These are phyloP conservation scores for Hypoxylon perforatum DNA, from an alignment of 495 filamentous ascomycete genomes.

Conservation along the genomic window DNA sequence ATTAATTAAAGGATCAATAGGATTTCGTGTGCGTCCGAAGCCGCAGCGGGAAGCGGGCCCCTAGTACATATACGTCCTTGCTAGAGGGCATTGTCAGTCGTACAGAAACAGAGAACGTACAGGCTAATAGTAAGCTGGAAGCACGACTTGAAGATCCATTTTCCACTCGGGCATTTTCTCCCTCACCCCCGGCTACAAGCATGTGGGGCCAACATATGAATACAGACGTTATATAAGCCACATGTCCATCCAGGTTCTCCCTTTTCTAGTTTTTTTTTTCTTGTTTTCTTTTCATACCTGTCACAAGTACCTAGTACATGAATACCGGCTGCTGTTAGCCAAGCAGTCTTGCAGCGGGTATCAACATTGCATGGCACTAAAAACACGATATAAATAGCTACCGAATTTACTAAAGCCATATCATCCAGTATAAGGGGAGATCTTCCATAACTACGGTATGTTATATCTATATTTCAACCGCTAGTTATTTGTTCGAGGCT, in stretches of 20 bases:
- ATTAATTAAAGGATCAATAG: conserved; percentile 17
- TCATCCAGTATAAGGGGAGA: no score
- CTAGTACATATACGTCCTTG: background rate
- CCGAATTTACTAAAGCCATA: no score
- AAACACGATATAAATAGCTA: no score
- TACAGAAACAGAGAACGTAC: background rate
- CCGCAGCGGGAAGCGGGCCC: conserved; percentile 3
- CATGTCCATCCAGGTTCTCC: conserved; percentile 26
- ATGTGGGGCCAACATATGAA: background rate
- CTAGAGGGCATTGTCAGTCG: conserved; percentile 7
- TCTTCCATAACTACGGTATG: no score
- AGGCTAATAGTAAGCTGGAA: conserved; percentile 1
- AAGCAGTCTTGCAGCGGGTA: no score
- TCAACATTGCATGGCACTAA: no score
- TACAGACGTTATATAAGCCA: conserved; percentile 9
- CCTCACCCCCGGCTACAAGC: background rate
- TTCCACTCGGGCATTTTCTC: background rate
- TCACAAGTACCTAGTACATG: no score
- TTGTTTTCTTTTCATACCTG: background rate
- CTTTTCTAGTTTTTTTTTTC: background rate
- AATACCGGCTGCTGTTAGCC: no score
- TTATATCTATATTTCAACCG: no score
- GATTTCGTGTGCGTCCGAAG: conserved; percentile 32
- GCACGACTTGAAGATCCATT: no score
- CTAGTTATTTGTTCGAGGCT: no score